Evolutionary conservation across 306 rosid species (phyloP).

Genomic region (Benincasa hispida): DNA sequence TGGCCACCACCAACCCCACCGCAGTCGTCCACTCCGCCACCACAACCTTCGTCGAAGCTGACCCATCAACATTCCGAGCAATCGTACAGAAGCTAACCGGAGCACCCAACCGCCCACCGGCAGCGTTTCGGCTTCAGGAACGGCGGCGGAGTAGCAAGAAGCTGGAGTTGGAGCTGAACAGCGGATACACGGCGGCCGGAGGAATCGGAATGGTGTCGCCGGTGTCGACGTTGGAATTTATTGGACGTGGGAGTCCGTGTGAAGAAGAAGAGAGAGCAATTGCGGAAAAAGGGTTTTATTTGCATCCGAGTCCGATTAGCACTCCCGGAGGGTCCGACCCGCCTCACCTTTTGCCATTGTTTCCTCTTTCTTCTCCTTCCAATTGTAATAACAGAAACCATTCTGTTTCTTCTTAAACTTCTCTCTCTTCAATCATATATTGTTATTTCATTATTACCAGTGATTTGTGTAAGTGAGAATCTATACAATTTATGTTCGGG

Average conservation of each 20-base stretch:
- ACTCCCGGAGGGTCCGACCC: slow-evolving; percentile 53
- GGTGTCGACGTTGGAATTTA: slow-evolving; percentile 58
- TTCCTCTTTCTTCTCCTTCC: slow-evolving; percentile 71
- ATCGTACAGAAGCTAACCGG: slow-evolving; percentile 84
- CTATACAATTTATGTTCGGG: background rate
- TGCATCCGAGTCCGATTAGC: slow-evolving; percentile 48
- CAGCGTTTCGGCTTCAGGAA: slow-evolving; percentile 71
- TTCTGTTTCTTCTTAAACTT: background rate
- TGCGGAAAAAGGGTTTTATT: slow-evolving; percentile 61
- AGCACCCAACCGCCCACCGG: slow-evolving; percentile 53
- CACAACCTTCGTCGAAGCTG: slow-evolving; percentile 83
- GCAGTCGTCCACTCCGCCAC: slow-evolving; percentile 32
- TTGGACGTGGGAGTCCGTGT: slow-evolving; percentile 48
- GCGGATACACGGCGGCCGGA: background rate
- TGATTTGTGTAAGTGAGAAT: background rate
- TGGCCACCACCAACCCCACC: slow-evolving; percentile 32
- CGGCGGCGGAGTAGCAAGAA: slow-evolving; percentile 54
- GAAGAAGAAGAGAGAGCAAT: slow-evolving; percentile 41
- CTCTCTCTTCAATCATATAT: background rate
- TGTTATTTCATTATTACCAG: background rate
- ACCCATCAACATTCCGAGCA: slow-evolving; percentile 63
- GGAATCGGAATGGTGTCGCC: slow-evolving; percentile 45
- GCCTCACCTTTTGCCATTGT: slow-evolving; percentile 57
- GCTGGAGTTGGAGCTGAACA: slow-evolving; percentile 42
- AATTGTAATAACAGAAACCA: background rate